Evolutionary conservation across 1,284 basidiomycete species (phyloP), one percentile per base, ranked within the genome.

Genomic region (Ceratobasidium sp.): DNA sequence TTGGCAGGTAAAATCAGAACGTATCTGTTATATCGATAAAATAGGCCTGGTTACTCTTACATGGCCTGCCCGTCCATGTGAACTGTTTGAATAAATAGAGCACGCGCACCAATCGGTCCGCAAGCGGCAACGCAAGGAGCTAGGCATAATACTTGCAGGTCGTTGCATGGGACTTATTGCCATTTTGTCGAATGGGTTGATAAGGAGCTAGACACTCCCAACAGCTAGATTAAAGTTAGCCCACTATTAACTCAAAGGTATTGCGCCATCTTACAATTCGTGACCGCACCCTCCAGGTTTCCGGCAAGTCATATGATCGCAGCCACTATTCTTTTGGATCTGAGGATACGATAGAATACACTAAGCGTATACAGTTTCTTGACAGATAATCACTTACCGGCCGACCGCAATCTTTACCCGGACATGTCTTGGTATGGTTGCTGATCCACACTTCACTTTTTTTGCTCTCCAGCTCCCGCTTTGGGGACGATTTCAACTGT

Each of bases 381-480:
- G 55, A 2, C 34, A n/a, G 18, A 43, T 4, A 34, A 48, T 5
- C 10, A 30, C 60, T 39, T 12, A 62, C 60, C 26, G 43, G 60
- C 8, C 60, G 60, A 32, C 45, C 45, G 32, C 60, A 62, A 23
- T 28, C 60, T 26, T 45, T 18, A 18, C 43, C 43, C 9, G 60
- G 60, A 28, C 60, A 62, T 23, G 60, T 21, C 23, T 62, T 62
- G 23, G 60, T 43, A 18, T 62, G 28, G 18, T 16, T 48, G 23
- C 60, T 62, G 21, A 62, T 62, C 60, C 60, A 62, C 8, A 62
- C 32, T n/a, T 62, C 60, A n/a, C 60, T 62, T 30, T 62, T 62
- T 30, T 48, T 45, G 23, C 43, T 34, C 60, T 45, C 43, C n/a
- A 48, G 28, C 5, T 6, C 23, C 28, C 41, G 43, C 23, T 14